Percentiles rank a stretch among this genome's conserved stretches.
These are phyloP conservation scores for Miscanthus lutarioriparius DNA, from an alignment of 176 grass and related monocot genomes.

Conservation along the genomic window DNA sequence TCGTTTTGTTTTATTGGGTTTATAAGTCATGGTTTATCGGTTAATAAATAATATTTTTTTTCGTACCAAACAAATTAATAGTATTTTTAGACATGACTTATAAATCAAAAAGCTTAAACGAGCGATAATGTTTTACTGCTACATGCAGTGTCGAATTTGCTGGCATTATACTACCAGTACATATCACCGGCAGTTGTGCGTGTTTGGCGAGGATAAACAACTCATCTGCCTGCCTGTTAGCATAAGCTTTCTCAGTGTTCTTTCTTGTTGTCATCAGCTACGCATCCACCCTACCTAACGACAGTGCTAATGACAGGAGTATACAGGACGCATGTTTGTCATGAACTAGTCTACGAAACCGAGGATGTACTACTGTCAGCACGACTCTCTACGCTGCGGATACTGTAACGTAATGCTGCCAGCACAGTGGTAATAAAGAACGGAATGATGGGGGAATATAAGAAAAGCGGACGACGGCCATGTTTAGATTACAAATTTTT, in stretches of 20 bases:
- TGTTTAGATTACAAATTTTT: too few relatives aligned
- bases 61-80: too few relatives aligned
- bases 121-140: not conserved
- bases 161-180: not conserved
- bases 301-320: not conserved
- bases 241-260: not conserved
- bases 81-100: too few relatives aligned
- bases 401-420: not conserved
- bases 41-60: too few relatives aligned
- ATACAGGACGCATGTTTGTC: conserved; percentile 38
- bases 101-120: too few relatives aligned
- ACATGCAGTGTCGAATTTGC: not conserved
- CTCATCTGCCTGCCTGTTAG: not conserved
- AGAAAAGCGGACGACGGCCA: too few relatives aligned
- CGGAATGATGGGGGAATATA: conserved; percentile 40
- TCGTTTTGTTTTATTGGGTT: too few relatives aligned
- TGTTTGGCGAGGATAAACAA: not conserved
- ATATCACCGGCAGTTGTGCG: not conserved
- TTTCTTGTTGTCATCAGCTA: conserved; percentile 25
- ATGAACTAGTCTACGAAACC: not conserved
- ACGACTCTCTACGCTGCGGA: not conserved
- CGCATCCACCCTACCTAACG: not conserved
- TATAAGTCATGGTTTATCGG: too few relatives aligned
- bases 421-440: conserved; percentile 22
- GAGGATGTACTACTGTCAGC: not conserved